Conservation (phyloP, 805 yeast species). For the Teunomyces pallodes region DNA sequence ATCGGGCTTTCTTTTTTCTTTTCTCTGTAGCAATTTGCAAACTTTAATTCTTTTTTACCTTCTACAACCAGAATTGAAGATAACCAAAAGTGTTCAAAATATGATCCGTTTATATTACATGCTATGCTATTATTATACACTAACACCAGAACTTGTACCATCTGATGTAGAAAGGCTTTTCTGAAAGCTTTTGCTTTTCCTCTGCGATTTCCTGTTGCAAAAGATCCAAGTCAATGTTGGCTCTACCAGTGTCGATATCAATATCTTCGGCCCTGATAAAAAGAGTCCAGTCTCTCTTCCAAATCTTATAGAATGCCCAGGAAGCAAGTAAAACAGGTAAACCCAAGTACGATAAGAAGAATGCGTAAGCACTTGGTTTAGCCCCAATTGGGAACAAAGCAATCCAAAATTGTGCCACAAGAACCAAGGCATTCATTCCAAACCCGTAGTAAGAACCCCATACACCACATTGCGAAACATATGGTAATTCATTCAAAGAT, state of each 20-base stretch:
- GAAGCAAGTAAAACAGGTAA: conserved; percentile 28
- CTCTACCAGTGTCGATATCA: conserved; percentile 36
- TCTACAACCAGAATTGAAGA: too few species aligned
- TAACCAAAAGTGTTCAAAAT: neutral
- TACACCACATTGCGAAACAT: conserved; percentile 49
- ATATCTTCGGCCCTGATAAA: conserved; percentile 28
- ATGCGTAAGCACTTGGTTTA: conserved; percentile 27
- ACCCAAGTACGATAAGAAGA: conserved; percentile 33
- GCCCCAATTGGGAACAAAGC: conserved; percentile 59
- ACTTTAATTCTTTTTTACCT: neutral
- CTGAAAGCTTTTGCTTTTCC: conserved; percentile 25
- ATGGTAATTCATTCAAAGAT: conserved; percentile 47
- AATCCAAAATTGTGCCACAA: conserved; percentile 64
- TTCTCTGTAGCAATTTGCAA: neutral
- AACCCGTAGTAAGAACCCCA: conserved; percentile 55
- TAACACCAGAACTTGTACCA: conserved; percentile 31
- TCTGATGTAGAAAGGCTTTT: conserved; percentile 24
- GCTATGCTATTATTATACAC: neutral
- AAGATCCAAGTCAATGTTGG: conserved; percentile 30
- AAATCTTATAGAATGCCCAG: conserved; percentile 31
- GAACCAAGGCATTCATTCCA: conserved; percentile 46
- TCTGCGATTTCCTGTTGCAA: conserved; percentile 36
- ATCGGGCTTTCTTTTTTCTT: conserved; percentile 14
- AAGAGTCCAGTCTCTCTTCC: conserved; percentile 23
- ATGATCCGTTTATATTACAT: neutral